phyloP scores from a whole-genome alignment of 2,329 filamentous ascomycete genomes.

The Lachnellula occidentalis region DNA sequence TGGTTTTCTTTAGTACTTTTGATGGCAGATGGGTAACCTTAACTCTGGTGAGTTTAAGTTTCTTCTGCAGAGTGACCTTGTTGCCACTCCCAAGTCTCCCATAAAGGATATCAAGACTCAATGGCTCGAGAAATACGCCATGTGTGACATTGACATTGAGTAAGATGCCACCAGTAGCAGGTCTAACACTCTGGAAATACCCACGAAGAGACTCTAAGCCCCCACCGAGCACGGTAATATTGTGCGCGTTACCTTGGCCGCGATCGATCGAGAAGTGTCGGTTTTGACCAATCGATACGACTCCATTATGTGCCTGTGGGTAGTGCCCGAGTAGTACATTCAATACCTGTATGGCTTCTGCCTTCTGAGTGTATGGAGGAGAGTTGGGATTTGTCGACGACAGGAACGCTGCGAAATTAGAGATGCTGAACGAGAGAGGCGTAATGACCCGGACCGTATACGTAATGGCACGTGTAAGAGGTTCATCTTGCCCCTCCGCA shows the following conservation, averaged over 20 bases:
- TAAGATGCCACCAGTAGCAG: conserved; percentile 50
- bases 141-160: conserved; percentile 60
- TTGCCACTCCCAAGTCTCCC: conserved; percentile 26
- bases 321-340: conserved; percentile 53
- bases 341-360: conserved; percentile 49
- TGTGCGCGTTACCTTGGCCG: conserved; percentile 17
- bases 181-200: conserved; percentile 56
- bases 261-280: conserved; percentile 43
- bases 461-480: conserved; percentile 9
- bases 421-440: conserved; percentile 17
- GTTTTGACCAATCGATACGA: conserved; percentile 46
- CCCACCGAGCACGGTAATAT: conserved; percentile 36
- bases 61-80: conserved; percentile 14
- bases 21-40: conserved; percentile 33
- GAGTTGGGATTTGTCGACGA: conserved; percentile 9
- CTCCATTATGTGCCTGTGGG: conserved; percentile 30
- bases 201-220: conserved; percentile 54
- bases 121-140: conserved; percentile 50
- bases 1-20: conserved; percentile 31
- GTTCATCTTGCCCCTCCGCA: conserved; percentile 26
- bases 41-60: conserved; percentile 37
- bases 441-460: conserved; percentile 21
- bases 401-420: conserved; percentile 18
- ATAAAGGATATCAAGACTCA: conserved; percentile 36
- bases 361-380: conserved; percentile 31